Evolutionary conservation across 2,329 filamentous ascomycete species (phyloP).

Genomic region (Aaosphaeria arxii): DNA sequence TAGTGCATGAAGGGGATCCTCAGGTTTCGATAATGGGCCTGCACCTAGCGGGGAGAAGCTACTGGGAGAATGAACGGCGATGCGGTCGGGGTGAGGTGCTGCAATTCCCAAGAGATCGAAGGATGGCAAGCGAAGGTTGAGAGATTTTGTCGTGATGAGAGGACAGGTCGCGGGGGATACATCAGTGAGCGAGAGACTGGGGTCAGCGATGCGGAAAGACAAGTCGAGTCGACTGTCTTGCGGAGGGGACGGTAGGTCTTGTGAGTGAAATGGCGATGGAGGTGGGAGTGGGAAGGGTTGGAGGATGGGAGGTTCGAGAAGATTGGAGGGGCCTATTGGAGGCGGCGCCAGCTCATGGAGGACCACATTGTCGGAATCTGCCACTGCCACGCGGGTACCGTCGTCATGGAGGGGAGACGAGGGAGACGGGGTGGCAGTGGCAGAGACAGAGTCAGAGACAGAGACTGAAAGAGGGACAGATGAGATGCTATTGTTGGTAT

Average conservation of each 20-base stretch:
- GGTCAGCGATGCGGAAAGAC: constrained; percentile 21
- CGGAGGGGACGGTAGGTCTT: constrained; percentile 21
- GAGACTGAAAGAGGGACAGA: neutral
- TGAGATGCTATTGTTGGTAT: neutral
- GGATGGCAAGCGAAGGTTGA: constrained; percentile 50
- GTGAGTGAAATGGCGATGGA: constrained; percentile 8
- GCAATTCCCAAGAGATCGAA: constrained; percentile 53
- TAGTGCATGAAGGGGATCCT: constrained; percentile 39
- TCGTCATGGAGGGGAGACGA: constrained; percentile 5
- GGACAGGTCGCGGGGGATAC: constrained; percentile 27
- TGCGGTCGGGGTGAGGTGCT: constrained; percentile 44
- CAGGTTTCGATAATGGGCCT: constrained; percentile 38
- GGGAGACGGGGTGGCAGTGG: neutral
- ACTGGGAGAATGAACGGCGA: constrained; percentile 18
- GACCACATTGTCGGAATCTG: constrained; percentile 7
- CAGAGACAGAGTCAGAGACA: neutral
- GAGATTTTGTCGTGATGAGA: constrained; percentile 27
- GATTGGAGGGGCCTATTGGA: constrained; percentile 7
- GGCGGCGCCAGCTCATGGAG: constrained; percentile 5
- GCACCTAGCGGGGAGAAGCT: constrained; percentile 32
- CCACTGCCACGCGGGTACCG: constrained; percentile 4
- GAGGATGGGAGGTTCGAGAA: constrained; percentile 26
- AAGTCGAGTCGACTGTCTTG: constrained; percentile 23
- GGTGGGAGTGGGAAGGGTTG: constrained; percentile 28
- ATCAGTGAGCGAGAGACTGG: constrained; percentile 23